A percentile compares a stretch with the other conserved stretches of the same genome.
These are phyloP conservation scores for Phytopythium vexans DNA, from an alignment of 352 stramenopile genomes.

Conservation along the genomic window DNA sequence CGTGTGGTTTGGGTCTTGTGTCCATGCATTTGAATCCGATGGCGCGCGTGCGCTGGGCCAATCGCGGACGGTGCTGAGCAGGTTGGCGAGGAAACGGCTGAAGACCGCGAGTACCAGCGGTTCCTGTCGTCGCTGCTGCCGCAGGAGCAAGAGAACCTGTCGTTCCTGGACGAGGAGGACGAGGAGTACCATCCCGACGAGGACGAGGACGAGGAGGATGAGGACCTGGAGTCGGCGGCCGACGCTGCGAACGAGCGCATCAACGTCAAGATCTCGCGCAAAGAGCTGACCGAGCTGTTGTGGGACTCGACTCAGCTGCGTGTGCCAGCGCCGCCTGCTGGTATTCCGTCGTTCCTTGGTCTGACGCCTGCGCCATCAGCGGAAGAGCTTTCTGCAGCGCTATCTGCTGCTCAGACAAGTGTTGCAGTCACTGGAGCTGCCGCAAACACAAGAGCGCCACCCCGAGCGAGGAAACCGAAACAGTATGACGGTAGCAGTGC, in stretches of 20 bases:
- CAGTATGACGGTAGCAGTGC: too few relatives aligned
- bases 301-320: conserved; percentile 77
- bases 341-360: background rate
- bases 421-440: too few relatives aligned
- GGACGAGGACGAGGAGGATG: conserved; percentile 70
- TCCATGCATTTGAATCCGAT: conserved; percentile 8
- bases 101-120: conserved; percentile 77
- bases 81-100: conserved; percentile 22
- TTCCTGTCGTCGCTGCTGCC: conserved; percentile 79
- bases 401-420: too few relatives aligned
- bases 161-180: conserved; percentile 84
- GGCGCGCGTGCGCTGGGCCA: conserved; percentile 1
- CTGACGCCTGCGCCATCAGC: conserved; percentile 3
- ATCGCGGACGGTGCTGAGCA: conserved; percentile 6
- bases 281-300: conserved; percentile 76
- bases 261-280: conserved; percentile 66
- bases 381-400: background rate
- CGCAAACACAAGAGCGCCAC: background rate
- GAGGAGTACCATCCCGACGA: conserved; percentile 76
- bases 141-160: conserved; percentile 66
- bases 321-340: conserved; percentile 21
- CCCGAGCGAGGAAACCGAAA: background rate
- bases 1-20: background rate
- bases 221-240: conserved; percentile 32
- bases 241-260: conserved; percentile 16